A percentile compares a stretch with the other conserved stretches of the same genome.
Conservation (phyloP, 306 rosid genomes). For the Biancaea sappan region DNA sequence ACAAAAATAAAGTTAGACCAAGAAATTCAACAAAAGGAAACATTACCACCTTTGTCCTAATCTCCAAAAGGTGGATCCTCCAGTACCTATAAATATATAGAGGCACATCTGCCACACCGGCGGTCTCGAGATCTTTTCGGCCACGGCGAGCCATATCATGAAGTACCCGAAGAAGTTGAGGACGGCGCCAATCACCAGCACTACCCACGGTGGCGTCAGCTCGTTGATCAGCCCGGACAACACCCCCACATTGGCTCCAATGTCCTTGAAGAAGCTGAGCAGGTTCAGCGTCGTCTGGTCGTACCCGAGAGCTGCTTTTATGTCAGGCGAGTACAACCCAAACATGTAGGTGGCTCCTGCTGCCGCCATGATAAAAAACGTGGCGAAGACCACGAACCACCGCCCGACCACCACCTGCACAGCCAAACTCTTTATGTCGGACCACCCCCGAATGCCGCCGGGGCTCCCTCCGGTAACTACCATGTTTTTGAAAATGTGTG, state of each 20-base stretch:
- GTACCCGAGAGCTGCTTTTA: conserved; percentile 58
- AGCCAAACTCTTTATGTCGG: too few relatives aligned
- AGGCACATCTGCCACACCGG: conserved; percentile 68
- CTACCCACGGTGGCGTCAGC: conserved; percentile 67
- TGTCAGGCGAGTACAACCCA: conserved; percentile 61
- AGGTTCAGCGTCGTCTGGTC: too few relatives aligned
- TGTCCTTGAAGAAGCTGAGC: conserved; percentile 80
- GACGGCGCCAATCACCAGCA: conserved; percentile 44
- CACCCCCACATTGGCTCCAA: conserved; percentile 72
- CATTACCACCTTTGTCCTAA: too few relatives aligned
- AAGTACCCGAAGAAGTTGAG: conserved; percentile 71
- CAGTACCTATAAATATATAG: too few relatives aligned
- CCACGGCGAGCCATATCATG: conserved; percentile 72
- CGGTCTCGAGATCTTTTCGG: conserved; percentile 44
- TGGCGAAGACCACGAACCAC: conserved; percentile 76
- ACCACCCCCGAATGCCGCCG: not conserved
- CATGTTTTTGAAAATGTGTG: too few relatives aligned
- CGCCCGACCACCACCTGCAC: conserved; percentile 58
- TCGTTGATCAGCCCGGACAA: conserved; percentile 75
- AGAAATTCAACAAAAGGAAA: too few relatives aligned
- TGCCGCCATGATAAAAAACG: conserved; percentile 68
- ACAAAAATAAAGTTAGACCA: too few relatives aligned
- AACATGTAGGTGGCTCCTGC: conserved; percentile 88
- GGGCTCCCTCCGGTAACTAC: too few relatives aligned
- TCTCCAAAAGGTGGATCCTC: too few relatives aligned